phyloP scores from a whole-genome alignment of 805 yeast genomes.

The Metschnikowia bowlesiae region DNA sequence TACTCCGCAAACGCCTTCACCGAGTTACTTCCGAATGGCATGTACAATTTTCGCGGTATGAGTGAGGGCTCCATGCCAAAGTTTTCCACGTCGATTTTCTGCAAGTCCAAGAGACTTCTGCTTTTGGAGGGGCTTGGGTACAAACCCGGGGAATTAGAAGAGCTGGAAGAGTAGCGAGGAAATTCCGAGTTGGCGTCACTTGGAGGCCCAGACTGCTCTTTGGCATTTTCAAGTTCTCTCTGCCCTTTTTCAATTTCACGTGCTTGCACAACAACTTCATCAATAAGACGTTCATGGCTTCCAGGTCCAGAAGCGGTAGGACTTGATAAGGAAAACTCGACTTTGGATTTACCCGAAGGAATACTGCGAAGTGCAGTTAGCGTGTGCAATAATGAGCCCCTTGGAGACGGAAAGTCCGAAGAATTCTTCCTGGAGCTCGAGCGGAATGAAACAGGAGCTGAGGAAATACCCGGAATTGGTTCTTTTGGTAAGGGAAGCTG shows the following conservation, averaged over 20 bases:
- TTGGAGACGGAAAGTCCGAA: constrained; percentile 34
- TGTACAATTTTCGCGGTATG: constrained; percentile 62
- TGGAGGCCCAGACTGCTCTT: not conserved
- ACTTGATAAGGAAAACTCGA: constrained; percentile 31
- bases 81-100: constrained; percentile 25
- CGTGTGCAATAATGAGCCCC: constrained; percentile 39
- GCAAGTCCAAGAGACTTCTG: constrained; percentile 27
- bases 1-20: constrained; percentile 67
- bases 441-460: constrained; percentile 31
- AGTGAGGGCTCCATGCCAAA: constrained; percentile 53
- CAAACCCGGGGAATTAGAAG: not conserved
- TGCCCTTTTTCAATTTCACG: not conserved
- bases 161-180: not conserved
- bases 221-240: not conserved
- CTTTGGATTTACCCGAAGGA: constrained; percentile 26
- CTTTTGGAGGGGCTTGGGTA: not conserved
- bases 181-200: not conserved
- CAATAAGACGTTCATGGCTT: not conserved
- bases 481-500: constrained; percentile 53
- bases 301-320: not conserved
- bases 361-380: constrained; percentile 37
- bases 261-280: not conserved
- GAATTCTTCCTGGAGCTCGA: constrained; percentile 35
- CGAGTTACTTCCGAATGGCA: constrained; percentile 62
- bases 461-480: constrained; percentile 43